A percentile compares a stretch with the other conserved stretches of the same genome.
These are phyloP conservation scores for Geotrichum restrictum DNA, from an alignment of 1,139 yeast species.

Conservation along the genomic window DNA sequence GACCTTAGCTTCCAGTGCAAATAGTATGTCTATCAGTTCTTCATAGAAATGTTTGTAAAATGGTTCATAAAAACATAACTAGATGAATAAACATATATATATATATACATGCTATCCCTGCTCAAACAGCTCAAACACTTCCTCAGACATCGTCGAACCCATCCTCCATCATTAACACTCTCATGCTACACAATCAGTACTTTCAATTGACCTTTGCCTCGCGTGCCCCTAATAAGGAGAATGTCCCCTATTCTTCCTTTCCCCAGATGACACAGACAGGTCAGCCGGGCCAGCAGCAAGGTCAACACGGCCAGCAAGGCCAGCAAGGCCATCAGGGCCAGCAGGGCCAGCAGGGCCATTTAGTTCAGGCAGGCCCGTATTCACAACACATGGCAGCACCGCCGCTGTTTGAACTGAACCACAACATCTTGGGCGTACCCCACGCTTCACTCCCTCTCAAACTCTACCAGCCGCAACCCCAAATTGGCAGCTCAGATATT, in stretches of 20 bases:
- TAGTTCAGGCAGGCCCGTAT: background rate
- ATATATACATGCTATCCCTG: background rate
- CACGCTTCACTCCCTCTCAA: background rate
- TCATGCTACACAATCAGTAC: no score
- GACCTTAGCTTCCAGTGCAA: no score
- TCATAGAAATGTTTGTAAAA: no score
- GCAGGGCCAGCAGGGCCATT: background rate
- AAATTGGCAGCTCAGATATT: conserved; percentile 22
- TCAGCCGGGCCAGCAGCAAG: no score
- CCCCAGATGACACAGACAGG: no score
- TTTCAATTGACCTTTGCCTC: no score
- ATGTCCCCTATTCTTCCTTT: no score
- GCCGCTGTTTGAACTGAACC: no score
- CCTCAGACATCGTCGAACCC: conserved; percentile 1
- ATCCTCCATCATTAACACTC: background rate
- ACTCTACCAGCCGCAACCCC: conserved; percentile 14
- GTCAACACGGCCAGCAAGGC: no score
- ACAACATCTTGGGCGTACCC: no score
- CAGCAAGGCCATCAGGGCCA: background rate
- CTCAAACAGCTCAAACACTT: background rate
- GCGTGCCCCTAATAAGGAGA: no score
- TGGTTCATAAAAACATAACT: background rate
- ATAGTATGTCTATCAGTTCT: no score
- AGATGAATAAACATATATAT: background rate
- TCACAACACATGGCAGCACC: background rate